Evolutionary conservation across 2,329 filamentous ascomycete genomes (phyloP).

Genomic region (Aureobasidium sp.): DNA sequence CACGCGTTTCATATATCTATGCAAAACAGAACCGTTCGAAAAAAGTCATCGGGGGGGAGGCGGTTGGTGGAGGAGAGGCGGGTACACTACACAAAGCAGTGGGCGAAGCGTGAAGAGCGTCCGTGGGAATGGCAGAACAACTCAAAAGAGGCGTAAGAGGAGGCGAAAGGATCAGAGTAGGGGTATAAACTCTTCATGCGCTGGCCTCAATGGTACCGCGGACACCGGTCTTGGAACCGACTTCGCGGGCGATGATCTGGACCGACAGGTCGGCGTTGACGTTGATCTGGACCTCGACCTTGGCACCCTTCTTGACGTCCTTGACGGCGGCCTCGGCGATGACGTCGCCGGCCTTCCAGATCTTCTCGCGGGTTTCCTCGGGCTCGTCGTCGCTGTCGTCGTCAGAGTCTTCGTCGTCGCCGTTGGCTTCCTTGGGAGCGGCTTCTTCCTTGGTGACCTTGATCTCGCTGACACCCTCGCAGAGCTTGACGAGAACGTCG

Average conservation of each 20-base stretch:
- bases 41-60: background rate
- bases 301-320: slow-evolving; percentile 77
- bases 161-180: background rate
- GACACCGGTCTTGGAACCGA: slow-evolving; percentile 80
- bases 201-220: slow-evolving; percentile 50
- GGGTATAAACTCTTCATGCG: slow-evolving; percentile 3
- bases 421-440: slow-evolving; percentile 59
- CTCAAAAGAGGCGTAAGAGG: background rate
- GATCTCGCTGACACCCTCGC: slow-evolving; percentile 84
- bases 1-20: slow-evolving; percentile 6
- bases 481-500: slow-evolving; percentile 80
- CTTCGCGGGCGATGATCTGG: slow-evolving; percentile 74
- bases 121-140: background rate
- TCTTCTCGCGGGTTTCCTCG: slow-evolving; percentile 80
- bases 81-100: background rate
- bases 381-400: slow-evolving; percentile 64
- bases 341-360: slow-evolving; percentile 79
- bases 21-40: slow-evolving; percentile 12
- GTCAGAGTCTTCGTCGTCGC: slow-evolving; percentile 53
- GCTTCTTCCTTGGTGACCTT: slow-evolving; percentile 85
- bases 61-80: background rate
- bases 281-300: slow-evolving; percentile 91
- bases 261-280: slow-evolving; percentile 73
- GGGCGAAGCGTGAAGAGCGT: background rate
- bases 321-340: slow-evolving; percentile 82